Conservation (phyloP, 768 basidiomycete genomes). For the Lentinula raphanica region DNA sequence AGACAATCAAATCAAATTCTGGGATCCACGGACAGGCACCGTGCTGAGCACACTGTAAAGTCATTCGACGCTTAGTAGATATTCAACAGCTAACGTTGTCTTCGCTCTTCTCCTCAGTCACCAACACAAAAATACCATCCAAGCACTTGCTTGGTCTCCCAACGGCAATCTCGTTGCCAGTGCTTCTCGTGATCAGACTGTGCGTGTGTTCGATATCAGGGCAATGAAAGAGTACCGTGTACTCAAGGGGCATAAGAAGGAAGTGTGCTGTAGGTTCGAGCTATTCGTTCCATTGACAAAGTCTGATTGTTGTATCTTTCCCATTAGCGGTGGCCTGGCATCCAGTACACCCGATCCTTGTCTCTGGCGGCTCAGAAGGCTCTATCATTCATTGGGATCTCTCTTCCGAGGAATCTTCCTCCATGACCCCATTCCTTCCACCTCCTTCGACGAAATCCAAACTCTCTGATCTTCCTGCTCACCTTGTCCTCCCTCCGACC, state of each 20-base stretch:
- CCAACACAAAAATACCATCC: slow-evolving; percentile 95
- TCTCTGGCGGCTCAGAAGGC: slow-evolving; percentile 93
- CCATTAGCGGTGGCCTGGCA: slow-evolving; percentile 87
- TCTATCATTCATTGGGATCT: slow-evolving; percentile 94
- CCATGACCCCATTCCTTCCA: slow-evolving; percentile 11
- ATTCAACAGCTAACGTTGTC: background rate
- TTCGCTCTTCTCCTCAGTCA: slow-evolving; percentile 49
- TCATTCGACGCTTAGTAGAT: background rate
- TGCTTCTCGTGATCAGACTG: slow-evolving; percentile 90
- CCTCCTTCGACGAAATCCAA: slow-evolving; percentile 18
- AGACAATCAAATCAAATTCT: slow-evolving; percentile 98
- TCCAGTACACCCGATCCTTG: slow-evolving; percentile 86
- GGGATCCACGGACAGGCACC: slow-evolving; percentile 94
- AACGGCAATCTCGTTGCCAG: slow-evolving; percentile 93
- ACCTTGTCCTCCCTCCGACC: slow-evolving; percentile 18
- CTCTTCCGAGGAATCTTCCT: slow-evolving; percentile 50
- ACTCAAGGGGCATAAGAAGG: slow-evolving; percentile 95
- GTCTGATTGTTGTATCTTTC: background rate
- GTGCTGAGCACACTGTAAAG: slow-evolving; percentile 85
- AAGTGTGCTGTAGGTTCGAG: slow-evolving; percentile 79
- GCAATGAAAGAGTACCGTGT: slow-evolving; percentile 94
- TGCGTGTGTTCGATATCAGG: slow-evolving; percentile 95
- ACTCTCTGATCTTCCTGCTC: slow-evolving; percentile 15
- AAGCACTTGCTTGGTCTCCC: slow-evolving; percentile 89
- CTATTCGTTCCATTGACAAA: background rate